phyloP scores from a whole-genome alignment of 2,329 filamentous ascomycete species.

The Microdochium bolleyi region DNA sequence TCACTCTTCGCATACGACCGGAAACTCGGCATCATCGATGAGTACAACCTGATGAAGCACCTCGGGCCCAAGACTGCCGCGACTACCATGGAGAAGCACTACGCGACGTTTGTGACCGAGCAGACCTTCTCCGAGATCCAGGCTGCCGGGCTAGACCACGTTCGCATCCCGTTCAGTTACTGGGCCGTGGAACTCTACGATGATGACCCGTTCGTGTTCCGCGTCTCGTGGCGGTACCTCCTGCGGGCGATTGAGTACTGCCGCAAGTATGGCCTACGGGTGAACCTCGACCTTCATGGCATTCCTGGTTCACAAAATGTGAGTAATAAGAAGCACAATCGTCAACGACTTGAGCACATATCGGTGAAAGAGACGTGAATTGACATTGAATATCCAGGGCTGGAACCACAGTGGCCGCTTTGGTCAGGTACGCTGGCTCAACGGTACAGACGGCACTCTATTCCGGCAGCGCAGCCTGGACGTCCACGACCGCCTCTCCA shows the following conservation, averaged over 20 bases:
- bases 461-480: constrained; percentile 80
- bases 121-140: constrained; percentile 78
- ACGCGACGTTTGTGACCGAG: constrained; percentile 80
- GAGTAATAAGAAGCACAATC: background rate
- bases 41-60: constrained; percentile 69
- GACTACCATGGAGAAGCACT: constrained; percentile 76
- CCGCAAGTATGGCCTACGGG: constrained; percentile 80
- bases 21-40: constrained; percentile 66
- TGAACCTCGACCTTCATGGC: constrained; percentile 91
- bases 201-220: constrained; percentile 77
- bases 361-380: no score
- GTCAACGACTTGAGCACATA: no score
- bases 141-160: constrained; percentile 85
- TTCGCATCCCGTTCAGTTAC: constrained; percentile 93
- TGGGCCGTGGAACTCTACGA: constrained; percentile 87
- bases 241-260: constrained; percentile 90
- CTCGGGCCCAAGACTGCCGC: constrained; percentile 60
- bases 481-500: constrained; percentile 76
- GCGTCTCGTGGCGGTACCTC: constrained; percentile 88
- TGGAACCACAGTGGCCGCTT: constrained; percentile 93
- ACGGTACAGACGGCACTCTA: constrained; percentile 72
- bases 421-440: constrained; percentile 79
- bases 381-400: no score
- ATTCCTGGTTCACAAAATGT: constrained; percentile 82
- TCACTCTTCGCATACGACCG: constrained; percentile 72